Percentiles rank a stretch among this genome's conserved stretches.
These are phyloP conservation scores for Dictyostelium intermedium DNA, from an alignment of 78 protist genomes.

Conservation along the genomic window DNA sequence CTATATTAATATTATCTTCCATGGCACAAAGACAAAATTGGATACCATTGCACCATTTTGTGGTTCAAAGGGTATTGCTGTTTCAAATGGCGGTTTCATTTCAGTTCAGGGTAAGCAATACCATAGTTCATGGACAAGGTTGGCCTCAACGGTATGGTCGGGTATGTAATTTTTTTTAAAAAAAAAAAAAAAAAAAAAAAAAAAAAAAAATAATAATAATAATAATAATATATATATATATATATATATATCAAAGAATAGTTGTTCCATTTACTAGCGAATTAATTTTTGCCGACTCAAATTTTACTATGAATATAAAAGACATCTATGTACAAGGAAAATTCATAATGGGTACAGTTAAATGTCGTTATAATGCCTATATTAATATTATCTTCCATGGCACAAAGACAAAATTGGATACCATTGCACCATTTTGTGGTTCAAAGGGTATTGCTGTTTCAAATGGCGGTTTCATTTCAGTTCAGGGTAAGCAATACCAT, in stretches of 20 bases:
- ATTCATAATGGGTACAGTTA: constrained; percentile 26
- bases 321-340: constrained; percentile 45
- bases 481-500: constrained; percentile 77
- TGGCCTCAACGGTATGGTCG: constrained; percentile 43
- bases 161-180: neutral
- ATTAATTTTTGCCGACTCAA: constrained; percentile 37
- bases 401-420: neutral
- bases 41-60: constrained; percentile 22
- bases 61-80: constrained; percentile 76
- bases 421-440: constrained; percentile 25
- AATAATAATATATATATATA: too few species aligned
- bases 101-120: constrained; percentile 74
- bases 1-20: constrained; percentile 14
- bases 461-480: constrained; percentile 10
- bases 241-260: constrained; percentile 11
- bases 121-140: constrained; percentile 77
- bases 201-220: too few species aligned
- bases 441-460: constrained; percentile 72
- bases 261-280: constrained; percentile 3
- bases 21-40: neutral
- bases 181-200: too few species aligned
- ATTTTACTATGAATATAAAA: constrained; percentile 7
- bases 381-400: constrained; percentile 50
- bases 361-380: constrained; percentile 31
- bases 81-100: constrained; percentile 15